These are phyloP conservation scores for Penicillium roqueforti DNA, from an alignment of 495 filamentous ascomycete species.

Conservation along the genomic window DNA sequence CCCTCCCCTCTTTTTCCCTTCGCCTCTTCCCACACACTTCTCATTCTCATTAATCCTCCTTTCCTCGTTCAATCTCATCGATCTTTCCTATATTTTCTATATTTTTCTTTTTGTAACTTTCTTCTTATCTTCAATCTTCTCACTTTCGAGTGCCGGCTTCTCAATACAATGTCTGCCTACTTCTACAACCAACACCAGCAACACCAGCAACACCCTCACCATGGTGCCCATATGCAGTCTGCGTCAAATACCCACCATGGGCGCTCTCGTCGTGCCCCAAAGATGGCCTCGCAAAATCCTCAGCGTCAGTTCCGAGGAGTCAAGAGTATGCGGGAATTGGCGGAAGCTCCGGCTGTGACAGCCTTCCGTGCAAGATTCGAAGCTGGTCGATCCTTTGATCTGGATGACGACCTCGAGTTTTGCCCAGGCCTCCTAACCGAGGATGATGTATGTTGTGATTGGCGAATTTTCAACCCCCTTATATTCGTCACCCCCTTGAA, in stretches of 20 bases:
- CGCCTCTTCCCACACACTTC: slow-evolving; percentile 21
- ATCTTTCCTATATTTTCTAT: slow-evolving; percentile 14
- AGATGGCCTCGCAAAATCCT: slow-evolving; percentile 73
- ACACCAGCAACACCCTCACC: slow-evolving; percentile 50
- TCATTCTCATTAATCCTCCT: slow-evolving; percentile 26
- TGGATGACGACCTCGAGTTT: slow-evolving; percentile 96
- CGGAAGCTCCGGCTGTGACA: slow-evolving; percentile 66
- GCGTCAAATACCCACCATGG: slow-evolving; percentile 73
- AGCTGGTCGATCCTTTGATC: slow-evolving; percentile 88
- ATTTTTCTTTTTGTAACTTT: slow-evolving; percentile 32
- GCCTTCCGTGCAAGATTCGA: slow-evolving; percentile 84
- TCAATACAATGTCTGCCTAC: slow-evolving; percentile 69
- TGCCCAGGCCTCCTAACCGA: slow-evolving; percentile 92
- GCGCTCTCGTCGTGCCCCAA: slow-evolving; percentile 81
- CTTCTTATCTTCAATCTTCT: slow-evolving; percentile 17
- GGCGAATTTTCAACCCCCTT: background rate
- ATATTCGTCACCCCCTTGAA: slow-evolving; percentile 3
- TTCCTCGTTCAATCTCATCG: slow-evolving; percentile 28
- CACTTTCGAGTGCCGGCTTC: slow-evolving; percentile 22
- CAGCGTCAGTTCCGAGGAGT: slow-evolving; percentile 82
- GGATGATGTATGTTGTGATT: slow-evolving; percentile 75
- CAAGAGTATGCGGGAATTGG: slow-evolving; percentile 83
- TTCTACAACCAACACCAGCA: slow-evolving; percentile 62
- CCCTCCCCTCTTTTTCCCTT: slow-evolving; percentile 26
- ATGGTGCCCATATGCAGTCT: slow-evolving; percentile 39